Evolutionary conservation across 306 rosid species (phyloP).

Genomic region (Styphnolobium japonicum): DNA sequence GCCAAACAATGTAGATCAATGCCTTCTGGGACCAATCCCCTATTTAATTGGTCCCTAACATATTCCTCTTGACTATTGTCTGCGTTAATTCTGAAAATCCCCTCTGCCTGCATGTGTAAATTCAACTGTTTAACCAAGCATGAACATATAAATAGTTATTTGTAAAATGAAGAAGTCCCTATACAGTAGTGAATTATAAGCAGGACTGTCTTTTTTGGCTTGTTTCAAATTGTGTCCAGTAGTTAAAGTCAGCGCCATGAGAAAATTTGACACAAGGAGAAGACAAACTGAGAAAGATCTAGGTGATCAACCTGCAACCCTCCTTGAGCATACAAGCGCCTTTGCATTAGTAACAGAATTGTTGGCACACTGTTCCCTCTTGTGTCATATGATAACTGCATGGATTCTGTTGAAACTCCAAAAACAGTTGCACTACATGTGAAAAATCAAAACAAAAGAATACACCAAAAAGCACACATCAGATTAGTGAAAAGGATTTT

Average conservation of each 20-base stretch:
- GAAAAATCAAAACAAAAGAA: constrained; percentile 16
- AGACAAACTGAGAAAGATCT: neutral
- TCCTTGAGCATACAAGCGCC: constrained; percentile 62
- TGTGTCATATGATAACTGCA: constrained; percentile 70
- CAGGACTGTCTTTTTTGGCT: neutral
- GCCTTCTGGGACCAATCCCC: constrained; percentile 65
- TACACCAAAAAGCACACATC: neutral
- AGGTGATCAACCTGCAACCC: constrained; percentile 62
- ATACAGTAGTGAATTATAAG: neutral
- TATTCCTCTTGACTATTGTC: constrained; percentile 73
- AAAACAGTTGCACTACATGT: constrained; percentile 64
- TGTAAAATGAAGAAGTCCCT: neutral
- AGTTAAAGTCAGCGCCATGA: neutral
- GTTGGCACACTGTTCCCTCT: constrained; percentile 85
- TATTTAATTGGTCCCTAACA: constrained; percentile 61
- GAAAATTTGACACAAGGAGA: neutral
- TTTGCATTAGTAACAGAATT: constrained; percentile 77
- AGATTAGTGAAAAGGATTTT: neutral
- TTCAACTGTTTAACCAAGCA: constrained; percentile 7
- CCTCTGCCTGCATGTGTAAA: constrained; percentile 62
- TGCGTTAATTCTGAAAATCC: constrained; percentile 74
- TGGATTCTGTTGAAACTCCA: constrained; percentile 86
- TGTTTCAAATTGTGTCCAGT: neutral
- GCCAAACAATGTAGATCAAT: constrained; percentile 77
- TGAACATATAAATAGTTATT: neutral